These are phyloP conservation scores for Tympanopsis confertula DNA, from an alignment of 2,329 filamentous ascomycete genomes.

Conservation along the genomic window DNA sequence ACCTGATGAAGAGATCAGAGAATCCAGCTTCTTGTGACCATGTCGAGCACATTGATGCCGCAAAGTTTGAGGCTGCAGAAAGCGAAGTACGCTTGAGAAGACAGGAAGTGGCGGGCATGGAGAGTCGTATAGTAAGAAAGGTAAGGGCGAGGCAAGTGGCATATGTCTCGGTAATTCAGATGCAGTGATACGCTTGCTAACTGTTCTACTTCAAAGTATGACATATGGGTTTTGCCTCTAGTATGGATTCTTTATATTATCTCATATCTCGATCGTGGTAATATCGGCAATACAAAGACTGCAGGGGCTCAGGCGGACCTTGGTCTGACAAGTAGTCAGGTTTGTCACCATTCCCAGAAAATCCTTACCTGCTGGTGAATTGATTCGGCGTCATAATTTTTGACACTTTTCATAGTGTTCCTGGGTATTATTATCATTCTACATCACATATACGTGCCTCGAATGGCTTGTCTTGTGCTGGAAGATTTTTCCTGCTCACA, in stretches of 20 bases:
- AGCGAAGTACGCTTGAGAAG: no score
- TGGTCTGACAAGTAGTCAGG: constrained; percentile 3
- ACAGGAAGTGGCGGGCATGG: no score
- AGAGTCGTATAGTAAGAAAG: no score
- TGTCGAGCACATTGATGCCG: no score
- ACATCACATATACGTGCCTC: constrained; percentile 6
- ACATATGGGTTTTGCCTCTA: constrained; percentile 5
- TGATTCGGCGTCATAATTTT: neutral
- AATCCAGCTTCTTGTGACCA: no score
- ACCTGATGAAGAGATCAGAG: no score
- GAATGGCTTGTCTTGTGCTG: constrained; percentile 8
- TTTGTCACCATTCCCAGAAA: neutral
- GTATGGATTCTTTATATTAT: constrained; percentile 7
- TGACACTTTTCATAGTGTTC: neutral
- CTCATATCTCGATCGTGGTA: constrained; percentile 8
- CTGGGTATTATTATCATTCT: constrained; percentile 7
- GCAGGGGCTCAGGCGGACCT: constrained; percentile 5
- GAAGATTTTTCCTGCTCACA: constrained; percentile 11
- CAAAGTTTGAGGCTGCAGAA: no score
- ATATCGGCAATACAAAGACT: constrained; percentile 10
- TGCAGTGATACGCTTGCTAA: no score
- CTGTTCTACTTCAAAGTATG: constrained; percentile 4
- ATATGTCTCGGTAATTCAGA: no score
- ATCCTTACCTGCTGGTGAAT: constrained; percentile 1
- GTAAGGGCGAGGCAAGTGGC: no score